Percentiles rank a stretch among this genome's conserved stretches.
Evolutionary conservation across 2,329 filamentous ascomycete genomes (phyloP).

Genomic region (Ophiocordyceps camponoti-saundersi): DNA sequence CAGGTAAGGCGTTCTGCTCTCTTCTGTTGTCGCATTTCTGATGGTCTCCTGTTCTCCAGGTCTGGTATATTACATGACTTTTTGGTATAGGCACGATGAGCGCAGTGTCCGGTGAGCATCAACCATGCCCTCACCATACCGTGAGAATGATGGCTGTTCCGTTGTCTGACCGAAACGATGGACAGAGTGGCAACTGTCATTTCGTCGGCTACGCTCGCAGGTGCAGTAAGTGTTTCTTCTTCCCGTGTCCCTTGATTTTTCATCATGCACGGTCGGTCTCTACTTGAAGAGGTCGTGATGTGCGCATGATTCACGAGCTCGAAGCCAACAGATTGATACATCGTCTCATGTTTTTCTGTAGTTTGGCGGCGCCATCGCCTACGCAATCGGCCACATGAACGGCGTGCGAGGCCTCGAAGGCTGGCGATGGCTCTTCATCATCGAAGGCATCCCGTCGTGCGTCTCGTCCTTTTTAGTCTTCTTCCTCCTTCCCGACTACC

Average conservation of each 20-base stretch:
- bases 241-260: background rate
- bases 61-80: slow-evolving; percentile 50
- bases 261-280: too few relatives aligned
- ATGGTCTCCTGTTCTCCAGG: too few relatives aligned
- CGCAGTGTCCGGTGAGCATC: slow-evolving; percentile 30
- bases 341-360: slow-evolving; percentile 1
- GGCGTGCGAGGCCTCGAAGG: slow-evolving; percentile 40
- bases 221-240: slow-evolving; percentile 25
- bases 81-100: slow-evolving; percentile 58
- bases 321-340: background rate
- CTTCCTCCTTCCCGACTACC: slow-evolving; percentile 53
- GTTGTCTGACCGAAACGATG: background rate
- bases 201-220: slow-evolving; percentile 45
- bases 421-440: slow-evolving; percentile 51
- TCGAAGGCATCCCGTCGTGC: slow-evolving; percentile 49
- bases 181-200: slow-evolving; percentile 52
- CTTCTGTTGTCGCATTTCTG: too few relatives aligned
- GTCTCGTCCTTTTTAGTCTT: slow-evolving; percentile 44
- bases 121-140: background rate
- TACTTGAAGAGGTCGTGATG: background rate
- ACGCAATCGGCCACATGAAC: slow-evolving; percentile 57
- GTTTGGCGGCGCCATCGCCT: slow-evolving; percentile 57
- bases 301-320: background rate
- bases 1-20: too few relatives aligned
- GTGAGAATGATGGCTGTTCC: background rate